These are phyloP conservation scores for Didymella pomorum DNA, from an alignment of 2,329 filamentous ascomycete species.

Conservation along the genomic window DNA sequence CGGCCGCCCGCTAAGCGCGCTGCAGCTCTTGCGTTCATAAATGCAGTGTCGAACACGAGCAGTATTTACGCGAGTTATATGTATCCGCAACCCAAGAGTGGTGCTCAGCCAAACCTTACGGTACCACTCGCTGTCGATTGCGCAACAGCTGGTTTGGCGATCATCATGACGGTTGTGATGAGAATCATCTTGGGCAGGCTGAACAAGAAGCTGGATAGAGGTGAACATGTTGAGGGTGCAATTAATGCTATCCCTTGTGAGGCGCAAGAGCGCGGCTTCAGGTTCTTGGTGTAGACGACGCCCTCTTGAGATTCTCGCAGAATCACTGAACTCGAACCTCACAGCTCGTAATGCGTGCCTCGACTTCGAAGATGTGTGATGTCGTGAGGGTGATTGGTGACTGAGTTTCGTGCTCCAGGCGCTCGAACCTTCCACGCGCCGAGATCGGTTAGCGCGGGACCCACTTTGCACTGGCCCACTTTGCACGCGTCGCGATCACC, in stretches of 20 bases:
- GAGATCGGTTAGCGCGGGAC: conserved; percentile 16
- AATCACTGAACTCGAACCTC: background rate
- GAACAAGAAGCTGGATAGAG: conserved; percentile 74
- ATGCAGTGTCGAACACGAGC: conserved; percentile 73
- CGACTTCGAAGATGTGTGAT: background rate
- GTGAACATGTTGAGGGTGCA: conserved; percentile 62
- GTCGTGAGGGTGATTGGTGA: conserved; percentile 5
- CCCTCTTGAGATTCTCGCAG: background rate
- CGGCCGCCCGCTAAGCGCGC: conserved; percentile 78
- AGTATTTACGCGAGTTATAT: conserved; percentile 76
- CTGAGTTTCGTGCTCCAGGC: conserved; percentile 5
- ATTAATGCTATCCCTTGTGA: conserved; percentile 65
- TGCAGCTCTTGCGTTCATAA: conserved; percentile 77
- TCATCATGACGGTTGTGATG: conserved; percentile 69
- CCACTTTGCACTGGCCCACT: conserved; percentile 7
- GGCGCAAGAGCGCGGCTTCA: conserved; percentile 68
- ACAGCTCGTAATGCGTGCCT: background rate
- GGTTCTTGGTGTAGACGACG: conserved; percentile 65
- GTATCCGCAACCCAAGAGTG: conserved; percentile 62
- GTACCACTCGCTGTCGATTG: conserved; percentile 75
- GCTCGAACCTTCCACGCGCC: conserved; percentile 32
- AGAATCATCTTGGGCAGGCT: conserved; percentile 69
- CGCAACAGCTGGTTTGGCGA: conserved; percentile 68
- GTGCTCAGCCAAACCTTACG: conserved; percentile 50
- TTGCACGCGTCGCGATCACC: conserved; percentile 23